phyloP scores from a whole-genome alignment of 495 filamentous ascomycete genomes.

The Tuber calosporum region DNA sequence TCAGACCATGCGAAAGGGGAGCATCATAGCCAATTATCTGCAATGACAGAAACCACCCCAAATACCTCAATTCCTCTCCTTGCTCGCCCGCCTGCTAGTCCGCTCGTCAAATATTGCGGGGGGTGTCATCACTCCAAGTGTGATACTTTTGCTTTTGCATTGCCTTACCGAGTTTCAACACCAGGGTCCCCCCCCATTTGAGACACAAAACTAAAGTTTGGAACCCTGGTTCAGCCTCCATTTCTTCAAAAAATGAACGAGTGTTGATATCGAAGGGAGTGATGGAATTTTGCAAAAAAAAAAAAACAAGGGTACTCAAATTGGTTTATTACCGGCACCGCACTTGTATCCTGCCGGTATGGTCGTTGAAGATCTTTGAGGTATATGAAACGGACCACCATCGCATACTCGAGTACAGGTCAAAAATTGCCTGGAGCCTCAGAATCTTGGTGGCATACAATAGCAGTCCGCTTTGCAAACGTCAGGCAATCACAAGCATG shows the following conservation, averaged over 20 bases:
- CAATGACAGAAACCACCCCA: background rate
- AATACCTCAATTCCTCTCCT: background rate
- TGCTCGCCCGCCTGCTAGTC: background rate
- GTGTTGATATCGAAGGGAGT: background rate
- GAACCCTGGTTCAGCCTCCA: conserved; percentile 1
- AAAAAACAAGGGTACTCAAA: conserved; percentile 16
- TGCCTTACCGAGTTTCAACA: background rate
- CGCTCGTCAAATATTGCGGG: background rate
- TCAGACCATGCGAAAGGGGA: background rate
- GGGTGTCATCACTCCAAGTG: background rate
- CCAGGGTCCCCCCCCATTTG: background rate
- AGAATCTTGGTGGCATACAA: no score
- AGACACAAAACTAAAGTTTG: background rate
- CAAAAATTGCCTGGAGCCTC: no score
- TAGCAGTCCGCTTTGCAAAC: no score
- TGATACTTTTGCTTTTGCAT: background rate
- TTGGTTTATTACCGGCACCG: background rate
- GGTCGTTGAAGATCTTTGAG: no score
- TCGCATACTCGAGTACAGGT: no score
- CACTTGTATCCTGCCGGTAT: background rate
- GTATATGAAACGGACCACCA: no score
- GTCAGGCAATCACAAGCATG: no score
- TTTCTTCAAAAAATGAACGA: background rate
- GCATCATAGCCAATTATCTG: background rate
- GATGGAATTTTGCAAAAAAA: conserved; percentile 4